Evolutionary conservation across 2,329 filamentous ascomycete species (phyloP), one percentile per base, ranked within the genome.

Genomic region (Paecilomyces sp.): DNA sequence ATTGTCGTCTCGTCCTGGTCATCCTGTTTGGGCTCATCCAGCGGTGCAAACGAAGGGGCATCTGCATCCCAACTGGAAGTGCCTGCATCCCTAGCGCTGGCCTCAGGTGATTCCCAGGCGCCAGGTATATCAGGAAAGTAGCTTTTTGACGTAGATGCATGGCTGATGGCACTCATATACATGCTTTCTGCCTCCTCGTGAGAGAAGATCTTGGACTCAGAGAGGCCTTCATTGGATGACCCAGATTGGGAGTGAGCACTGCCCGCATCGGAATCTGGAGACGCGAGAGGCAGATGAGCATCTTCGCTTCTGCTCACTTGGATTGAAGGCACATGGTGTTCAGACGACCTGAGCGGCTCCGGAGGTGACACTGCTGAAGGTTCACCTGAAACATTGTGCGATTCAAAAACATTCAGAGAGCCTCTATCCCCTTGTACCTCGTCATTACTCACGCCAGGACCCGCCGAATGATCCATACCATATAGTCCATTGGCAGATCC

Each of bases 81-180:
- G 24, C 25, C 24, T 28, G 57, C n/a, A 34, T 63, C 61, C 57
- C 56, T 62, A 4, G 41, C 30, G 13, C 56, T 63, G 34, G 65
- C 63, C 30, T 66, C 69, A 7, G 68, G 68, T 13, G 69, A 72
- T 47, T 71, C 71, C 77, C 77, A 79, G 41, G 70, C 76, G 7
- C 78, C 77, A 15, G 78, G 77, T 61, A 79, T 77, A 54, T 67
- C 66, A 3, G 69, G 71, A 30, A 67, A 62, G 53, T 72, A 71
- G 56, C 66, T 68, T 30, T 61, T 64, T 57, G 61, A 66, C 22
- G 60, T 63, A 25, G 72, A 70, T 9, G 69, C 70, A 41, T 76
- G 73, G 60, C 82, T 85, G 58, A 86, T 76, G 11, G 83, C 85
- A 68, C 85, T 81, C 78, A 81, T 79, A 60, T 81, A 81, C 72